Evolutionary conservation across 2,329 filamentous ascomycete genomes (phyloP).

Genomic region (Tolypocladium sp.): DNA sequence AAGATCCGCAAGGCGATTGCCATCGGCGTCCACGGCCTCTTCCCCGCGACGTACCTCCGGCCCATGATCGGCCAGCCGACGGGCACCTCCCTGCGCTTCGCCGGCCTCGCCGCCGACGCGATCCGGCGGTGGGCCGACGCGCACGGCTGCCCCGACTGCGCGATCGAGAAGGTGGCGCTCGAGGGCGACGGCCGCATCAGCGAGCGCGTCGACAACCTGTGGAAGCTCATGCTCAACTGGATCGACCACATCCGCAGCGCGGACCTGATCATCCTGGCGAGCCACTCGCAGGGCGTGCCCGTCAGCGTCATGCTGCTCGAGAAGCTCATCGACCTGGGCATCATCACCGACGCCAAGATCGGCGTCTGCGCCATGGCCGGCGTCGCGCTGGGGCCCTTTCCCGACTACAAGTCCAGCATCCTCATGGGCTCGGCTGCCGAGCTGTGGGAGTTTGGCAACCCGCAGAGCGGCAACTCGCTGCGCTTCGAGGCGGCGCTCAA

Average conservation of each 20-base stretch:
- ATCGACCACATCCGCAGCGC: constrained; percentile 81
- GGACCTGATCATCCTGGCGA: constrained; percentile 85
- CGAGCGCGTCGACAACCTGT: constrained; percentile 83
- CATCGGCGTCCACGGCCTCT: constrained; percentile 91
- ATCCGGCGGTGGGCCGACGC: constrained; percentile 75
- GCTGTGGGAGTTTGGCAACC: constrained; percentile 85
- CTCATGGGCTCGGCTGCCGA: constrained; percentile 88
- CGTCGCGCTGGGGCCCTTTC: constrained; percentile 86
- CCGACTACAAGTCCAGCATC: constrained; percentile 82
- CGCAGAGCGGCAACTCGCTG: constrained; percentile 71
- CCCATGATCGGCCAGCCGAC: constrained; percentile 90
- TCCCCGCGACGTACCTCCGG: constrained; percentile 79
- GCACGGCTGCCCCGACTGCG: constrained; percentile 62
- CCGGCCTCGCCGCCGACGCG: constrained; percentile 73
- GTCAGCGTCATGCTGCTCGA: constrained; percentile 88
- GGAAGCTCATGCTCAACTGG: constrained; percentile 92
- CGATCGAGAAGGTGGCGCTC: constrained; percentile 88
- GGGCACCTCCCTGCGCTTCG: constrained; percentile 89
- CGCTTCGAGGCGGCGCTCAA: constrained; percentile 71
- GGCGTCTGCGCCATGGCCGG: constrained; percentile 87
- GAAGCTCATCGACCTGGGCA: constrained; percentile 84
- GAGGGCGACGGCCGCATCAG: constrained; percentile 91
- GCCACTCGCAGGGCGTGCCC: constrained; percentile 91
- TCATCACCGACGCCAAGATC: constrained; percentile 66
- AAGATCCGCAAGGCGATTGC: constrained; percentile 79